Conservation (phyloP, 83 land plant species). For the Thuja plicata region DNA sequence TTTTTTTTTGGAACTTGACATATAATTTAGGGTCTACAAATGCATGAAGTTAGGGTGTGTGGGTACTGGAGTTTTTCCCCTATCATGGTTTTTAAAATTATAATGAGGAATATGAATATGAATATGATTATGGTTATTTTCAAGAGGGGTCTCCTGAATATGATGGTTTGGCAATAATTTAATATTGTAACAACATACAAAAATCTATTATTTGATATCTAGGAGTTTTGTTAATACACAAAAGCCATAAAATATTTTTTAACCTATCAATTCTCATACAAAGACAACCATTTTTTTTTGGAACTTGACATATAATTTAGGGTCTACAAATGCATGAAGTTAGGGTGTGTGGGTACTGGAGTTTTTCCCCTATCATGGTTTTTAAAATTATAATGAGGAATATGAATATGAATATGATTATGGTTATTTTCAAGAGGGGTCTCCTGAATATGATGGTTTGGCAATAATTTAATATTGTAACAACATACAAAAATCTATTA, state of each 20-base stretch:
- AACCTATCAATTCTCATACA: too few species aligned
- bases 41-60: too few species aligned
- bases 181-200: background rate
- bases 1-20: too few species aligned
- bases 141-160: background rate
- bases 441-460: background rate
- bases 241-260: too few species aligned
- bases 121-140: background rate
- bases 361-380: too few species aligned
- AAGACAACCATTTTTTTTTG: too few species aligned
- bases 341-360: too few species aligned
- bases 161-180: background rate
- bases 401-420: conserved; percentile 2
- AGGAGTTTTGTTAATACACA: too few species aligned
- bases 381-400: background rate
- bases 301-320: too few species aligned
- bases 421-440: background rate
- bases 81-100: conserved; percentile 1
- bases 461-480: background rate
- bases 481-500: background rate
- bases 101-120: background rate
- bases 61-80: too few species aligned
- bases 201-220: background rate
- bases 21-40: too few species aligned
- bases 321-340: too few species aligned